Evolutionary conservation across 2,329 filamentous ascomycete genomes (phyloP), one percentile per base, ranked within the genome.

Genomic region (Colletotrichum tofieldiae): DNA sequence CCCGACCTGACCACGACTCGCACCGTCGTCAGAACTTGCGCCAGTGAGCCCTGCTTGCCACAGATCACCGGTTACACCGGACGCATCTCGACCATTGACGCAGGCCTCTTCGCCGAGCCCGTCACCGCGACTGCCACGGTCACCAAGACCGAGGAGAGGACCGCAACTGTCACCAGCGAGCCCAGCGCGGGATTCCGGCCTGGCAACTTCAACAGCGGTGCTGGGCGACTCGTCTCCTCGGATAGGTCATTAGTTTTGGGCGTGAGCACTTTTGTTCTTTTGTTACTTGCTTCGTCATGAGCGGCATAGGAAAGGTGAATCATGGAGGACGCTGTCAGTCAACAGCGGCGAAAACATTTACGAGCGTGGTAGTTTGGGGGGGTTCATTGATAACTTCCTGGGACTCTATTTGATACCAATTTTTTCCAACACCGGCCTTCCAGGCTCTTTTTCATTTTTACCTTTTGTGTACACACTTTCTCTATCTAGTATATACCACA

Each of bases 201-300:
- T 2, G 47, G 41, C 39, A 54, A 9, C 69, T 68, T 72, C 43
- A 72, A 69, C 59, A 72, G 69, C 18, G 65, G 65, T 16, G 59
- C 59, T 8, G 69, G 65, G 29, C 65, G 63, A 14, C 51, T 65
- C 1, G n/a, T 72, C 39, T 64, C 65, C n/a, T 69, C 69, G 2
- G 37, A 65, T 39, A 72, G 47, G 45, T 29, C 35, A 18, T 32
- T 72, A 23, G 59, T 41, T 0, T 45, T 69, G 7, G 45, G 52
- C 65, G 5, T 54, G n/a, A 55, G 59, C 39, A n/a, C 47, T 8
- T 35, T 69, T 35, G 65, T 47, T 54, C 65, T 72, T 3, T 37
- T 65, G 18, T 69, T 72, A 18, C 58, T 68, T n/a, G 14, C 67
- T 39, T 69, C 59, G 32, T 61, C 45, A 65, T 72, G 55, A 45